Evolutionary conservation across 1,284 basidiomycete genomes (phyloP).

Genomic region (Coniophora puteana): DNA sequence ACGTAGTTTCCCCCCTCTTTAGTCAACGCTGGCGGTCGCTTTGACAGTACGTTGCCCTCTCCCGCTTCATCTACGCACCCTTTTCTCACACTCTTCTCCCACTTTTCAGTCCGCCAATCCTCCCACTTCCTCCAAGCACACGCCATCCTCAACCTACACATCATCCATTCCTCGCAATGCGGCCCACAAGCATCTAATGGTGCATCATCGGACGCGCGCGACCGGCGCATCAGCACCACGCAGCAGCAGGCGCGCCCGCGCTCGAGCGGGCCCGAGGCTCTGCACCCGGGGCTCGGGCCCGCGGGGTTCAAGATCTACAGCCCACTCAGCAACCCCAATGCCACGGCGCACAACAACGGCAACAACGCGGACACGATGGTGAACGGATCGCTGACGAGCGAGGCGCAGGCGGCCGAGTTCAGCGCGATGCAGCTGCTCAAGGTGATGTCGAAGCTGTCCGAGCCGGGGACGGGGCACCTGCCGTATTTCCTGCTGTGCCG

Average conservation of each 20-base stretch:
- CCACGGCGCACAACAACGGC: constrained; percentile 15
- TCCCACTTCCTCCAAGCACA: constrained; percentile 78
- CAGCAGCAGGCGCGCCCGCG: constrained; percentile 26
- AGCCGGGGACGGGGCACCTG: constrained; percentile 54
- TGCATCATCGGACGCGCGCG: constrained; percentile 27
- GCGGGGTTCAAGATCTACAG: constrained; percentile 67
- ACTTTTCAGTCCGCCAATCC: constrained; percentile 56
- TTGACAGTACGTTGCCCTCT: constrained; percentile 25
- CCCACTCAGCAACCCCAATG: constrained; percentile 37
- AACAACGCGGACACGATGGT: constrained; percentile 12
- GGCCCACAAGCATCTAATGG: constrained; percentile 25
- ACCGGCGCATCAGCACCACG: no score
- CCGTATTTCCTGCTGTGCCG: constrained; percentile 76
- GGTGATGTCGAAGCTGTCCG: constrained; percentile 68
- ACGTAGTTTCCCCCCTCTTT: constrained; percentile 2
- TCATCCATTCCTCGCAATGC: constrained; percentile 66
- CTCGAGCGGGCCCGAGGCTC: constrained; percentile 41
- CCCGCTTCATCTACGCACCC: background rate
- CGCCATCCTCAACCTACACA: constrained; percentile 67
- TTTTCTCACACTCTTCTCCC: constrained; percentile 9
- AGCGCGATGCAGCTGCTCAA: constrained; percentile 70
- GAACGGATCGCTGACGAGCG: no score
- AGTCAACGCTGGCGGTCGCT: constrained; percentile 30
- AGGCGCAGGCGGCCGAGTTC: constrained; percentile 50
- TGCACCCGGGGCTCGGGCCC: constrained; percentile 51